Conservation (phyloP, 768 basidiomycete genomes). For the Hericium erinaceus region DNA sequence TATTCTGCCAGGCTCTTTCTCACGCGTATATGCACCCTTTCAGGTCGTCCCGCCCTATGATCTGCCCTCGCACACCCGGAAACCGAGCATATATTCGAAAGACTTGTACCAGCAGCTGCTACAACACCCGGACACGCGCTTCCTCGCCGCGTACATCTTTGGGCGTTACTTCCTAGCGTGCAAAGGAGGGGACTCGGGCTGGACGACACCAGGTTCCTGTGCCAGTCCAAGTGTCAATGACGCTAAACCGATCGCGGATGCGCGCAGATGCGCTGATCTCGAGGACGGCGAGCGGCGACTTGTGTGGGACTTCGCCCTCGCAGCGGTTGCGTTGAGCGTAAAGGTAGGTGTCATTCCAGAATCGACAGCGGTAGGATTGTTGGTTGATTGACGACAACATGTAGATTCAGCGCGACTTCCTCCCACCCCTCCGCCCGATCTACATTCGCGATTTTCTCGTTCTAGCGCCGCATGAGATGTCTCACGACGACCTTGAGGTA, state of each 20-base stretch:
- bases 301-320: constrained; percentile 12
- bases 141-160: constrained; percentile 10
- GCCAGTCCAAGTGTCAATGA: neutral
- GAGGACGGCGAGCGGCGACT: neutral
- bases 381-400: neutral
- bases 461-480: constrained; percentile 10
- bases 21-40: neutral
- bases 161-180: constrained; percentile 2
- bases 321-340: constrained; percentile 11
- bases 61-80: neutral
- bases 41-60: constrained; percentile 8
- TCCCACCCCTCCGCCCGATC: constrained; percentile 9
- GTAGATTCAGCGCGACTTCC: constrained; percentile 10
- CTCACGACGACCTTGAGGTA: constrained; percentile 10
- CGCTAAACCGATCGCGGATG: neutral
- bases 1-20: neutral
- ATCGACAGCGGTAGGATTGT: neutral
- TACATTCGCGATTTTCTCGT: constrained; percentile 9
- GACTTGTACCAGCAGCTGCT: constrained; percentile 12
- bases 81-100: neutral
- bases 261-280: neutral
- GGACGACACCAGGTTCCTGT: neutral
- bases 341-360: constrained; percentile 4
- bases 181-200: neutral
- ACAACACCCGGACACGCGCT: constrained; percentile 8